These are phyloP conservation scores for Fusarium circinatum DNA, from an alignment of 2,329 filamentous ascomycete species.

Conservation along the genomic window DNA sequence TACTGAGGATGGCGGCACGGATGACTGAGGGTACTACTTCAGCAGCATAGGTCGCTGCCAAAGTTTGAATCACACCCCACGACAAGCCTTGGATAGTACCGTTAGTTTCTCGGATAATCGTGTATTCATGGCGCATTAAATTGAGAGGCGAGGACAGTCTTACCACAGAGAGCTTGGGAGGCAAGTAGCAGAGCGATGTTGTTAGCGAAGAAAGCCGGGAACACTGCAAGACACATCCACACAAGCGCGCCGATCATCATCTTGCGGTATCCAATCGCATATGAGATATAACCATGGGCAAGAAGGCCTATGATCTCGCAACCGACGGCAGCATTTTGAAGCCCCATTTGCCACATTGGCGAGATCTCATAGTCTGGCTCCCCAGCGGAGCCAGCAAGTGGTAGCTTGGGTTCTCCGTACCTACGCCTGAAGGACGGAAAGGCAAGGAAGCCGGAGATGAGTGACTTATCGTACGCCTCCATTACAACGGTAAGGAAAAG, in stretches of 20 bases:
- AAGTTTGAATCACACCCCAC: constrained; percentile 47
- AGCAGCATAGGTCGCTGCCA: constrained; percentile 52
- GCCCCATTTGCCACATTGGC: not conserved
- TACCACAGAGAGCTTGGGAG: constrained; percentile 46
- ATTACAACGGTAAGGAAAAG: constrained; percentile 28
- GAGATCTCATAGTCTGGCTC: constrained; percentile 14
- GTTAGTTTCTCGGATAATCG: not conserved
- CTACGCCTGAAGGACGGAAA: not conserved
- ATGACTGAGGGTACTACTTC: constrained; percentile 47
- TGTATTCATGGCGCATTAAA: rapidly evolving
- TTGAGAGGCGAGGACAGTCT: rapidly evolving
- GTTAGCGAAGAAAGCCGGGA: constrained; percentile 49
- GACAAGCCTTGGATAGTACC: constrained; percentile 31
- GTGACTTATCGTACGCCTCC: constrained; percentile 23
- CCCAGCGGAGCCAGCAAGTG: not conserved
- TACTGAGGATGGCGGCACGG: constrained; percentile 48
- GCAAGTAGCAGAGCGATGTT: constrained; percentile 46
- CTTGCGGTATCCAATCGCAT: constrained; percentile 49
- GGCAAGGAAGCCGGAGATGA: constrained; percentile 8
- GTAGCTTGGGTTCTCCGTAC: constrained; percentile 39
- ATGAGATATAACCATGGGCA: constrained; percentile 51
- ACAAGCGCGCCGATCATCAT: constrained; percentile 51
- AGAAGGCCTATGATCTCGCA: constrained; percentile 49
- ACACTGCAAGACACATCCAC: constrained; percentile 49
- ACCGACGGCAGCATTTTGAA: not conserved